These are phyloP conservation scores for Psilocybe sp. DNA, from an alignment of 768 basidiomycete genomes.

Conservation along the genomic window DNA sequence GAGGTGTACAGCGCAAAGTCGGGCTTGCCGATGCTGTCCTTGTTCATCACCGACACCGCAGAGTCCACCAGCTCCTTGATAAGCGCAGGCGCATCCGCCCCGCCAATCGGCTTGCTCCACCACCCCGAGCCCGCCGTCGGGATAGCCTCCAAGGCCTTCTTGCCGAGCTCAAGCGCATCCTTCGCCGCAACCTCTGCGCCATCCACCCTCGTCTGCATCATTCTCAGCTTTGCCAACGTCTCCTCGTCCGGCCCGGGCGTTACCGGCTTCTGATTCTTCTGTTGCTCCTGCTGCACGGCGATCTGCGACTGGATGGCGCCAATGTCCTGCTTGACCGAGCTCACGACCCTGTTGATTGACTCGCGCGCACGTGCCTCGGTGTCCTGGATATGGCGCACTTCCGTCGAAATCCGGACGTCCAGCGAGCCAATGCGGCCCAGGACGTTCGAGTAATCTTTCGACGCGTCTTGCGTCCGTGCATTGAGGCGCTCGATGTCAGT, in stretches of 20 bases:
- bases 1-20: constrained; percentile 86
- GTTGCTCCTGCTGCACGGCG: constrained; percentile 22
- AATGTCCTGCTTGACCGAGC: constrained; percentile 53
- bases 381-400: constrained; percentile 35
- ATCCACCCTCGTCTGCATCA: constrained; percentile 62
- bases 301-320: constrained; percentile 41
- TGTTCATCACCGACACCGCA: constrained; percentile 62
- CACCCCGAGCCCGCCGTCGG: constrained; percentile 44
- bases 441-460: constrained; percentile 49
- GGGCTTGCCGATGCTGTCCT: constrained; percentile 76
- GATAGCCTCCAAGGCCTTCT: constrained; percentile 34
- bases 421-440: constrained; percentile 51
- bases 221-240: constrained; percentile 48
- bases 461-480: constrained; percentile 50
- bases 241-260: constrained; percentile 46
- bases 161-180: constrained; percentile 67
- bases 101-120: constrained; percentile 64
- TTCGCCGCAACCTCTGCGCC: constrained; percentile 61
- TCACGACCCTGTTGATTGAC: constrained; percentile 42
- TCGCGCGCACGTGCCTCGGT: constrained; percentile 53
- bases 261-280: constrained; percentile 17
- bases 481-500: constrained; percentile 50
- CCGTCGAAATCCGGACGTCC: constrained; percentile 45
- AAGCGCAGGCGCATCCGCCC: constrained; percentile 57
- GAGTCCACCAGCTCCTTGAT: constrained; percentile 76